phyloP scores from a whole-genome alignment of 768 basidiomycete genomes.

The Boletus fagicola region DNA sequence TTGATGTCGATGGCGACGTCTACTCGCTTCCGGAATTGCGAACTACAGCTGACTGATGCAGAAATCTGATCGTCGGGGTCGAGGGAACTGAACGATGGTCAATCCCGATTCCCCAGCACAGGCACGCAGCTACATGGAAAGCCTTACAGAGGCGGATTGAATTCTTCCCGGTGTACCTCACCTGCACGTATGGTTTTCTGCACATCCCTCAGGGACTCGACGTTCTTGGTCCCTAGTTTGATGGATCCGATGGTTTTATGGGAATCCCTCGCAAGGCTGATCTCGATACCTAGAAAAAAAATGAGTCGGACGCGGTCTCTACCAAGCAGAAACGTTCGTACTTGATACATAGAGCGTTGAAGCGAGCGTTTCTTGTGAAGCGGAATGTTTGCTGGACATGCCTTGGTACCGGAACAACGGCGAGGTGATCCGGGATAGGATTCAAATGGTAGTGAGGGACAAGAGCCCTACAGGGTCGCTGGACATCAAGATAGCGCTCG shows the following conservation, averaged over 20 bases:
- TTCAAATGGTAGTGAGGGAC: neutral
- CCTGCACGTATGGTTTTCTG: neutral
- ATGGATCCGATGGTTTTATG: conserved; percentile 6
- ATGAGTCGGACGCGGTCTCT: neutral
- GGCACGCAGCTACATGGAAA: neutral
- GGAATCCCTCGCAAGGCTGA: conserved; percentile 10
- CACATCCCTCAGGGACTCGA: neutral
- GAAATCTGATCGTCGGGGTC: neutral
- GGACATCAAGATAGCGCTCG: neutral
- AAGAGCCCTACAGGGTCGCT: neutral
- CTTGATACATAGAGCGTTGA: conserved; percentile 5
- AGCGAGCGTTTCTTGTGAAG: neutral
- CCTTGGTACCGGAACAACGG: neutral
- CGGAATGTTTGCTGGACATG: neutral
- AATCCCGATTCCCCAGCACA: neutral
- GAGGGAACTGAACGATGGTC: conserved; percentile 4
- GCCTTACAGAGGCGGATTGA: conserved; percentile 10
- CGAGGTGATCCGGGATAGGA: neutral
- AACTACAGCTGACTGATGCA: conserved; percentile 1
- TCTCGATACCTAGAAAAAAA: neutral
- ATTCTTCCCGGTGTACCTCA: neutral
- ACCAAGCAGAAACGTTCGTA: neutral
- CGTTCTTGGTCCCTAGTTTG: neutral
- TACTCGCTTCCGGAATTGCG: neutral
- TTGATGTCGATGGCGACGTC: neutral